Base-by-base conservation (phyloP, 768 basidiomycete species). In the Amylocystis lapponica region DNA sequence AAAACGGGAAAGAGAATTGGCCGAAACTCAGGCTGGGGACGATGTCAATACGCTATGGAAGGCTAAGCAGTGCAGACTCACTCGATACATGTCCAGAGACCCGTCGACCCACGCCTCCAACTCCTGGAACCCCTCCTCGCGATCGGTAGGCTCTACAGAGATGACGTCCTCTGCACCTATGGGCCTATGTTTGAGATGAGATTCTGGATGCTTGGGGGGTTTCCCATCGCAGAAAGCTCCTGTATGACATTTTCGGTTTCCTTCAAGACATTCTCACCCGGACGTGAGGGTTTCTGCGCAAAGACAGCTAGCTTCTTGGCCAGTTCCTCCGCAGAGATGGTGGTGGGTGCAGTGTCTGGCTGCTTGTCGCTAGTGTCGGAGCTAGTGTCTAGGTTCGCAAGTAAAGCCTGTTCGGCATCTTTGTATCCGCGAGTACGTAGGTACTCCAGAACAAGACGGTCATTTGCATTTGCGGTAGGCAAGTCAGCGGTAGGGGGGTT, bases 1-100 rank as follows among this genome's bases (percentile, higher is more conserved):
- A 97, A 98, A 49, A 99, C 87, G 3, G 96, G 96, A 58, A 93
- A 96, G 13, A 96, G 66, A 27, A 99, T 85, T 34, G 90, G 93
- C 34, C 87, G 76, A 54, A 99, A 86, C 64, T 99, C 94, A 42
- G 91, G 90, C 87, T 98, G 60, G n/a, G 4, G 16, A 5, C 8
- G 6, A 4, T 32, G 21, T 45, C 19, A 43, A 21, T 20, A 25
- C 19, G 17, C 16, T 21, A 13, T 35, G 44, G 8, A 27, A 17
- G 9, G 7, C n/a, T 27, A 8, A 11, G 29, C 16, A 36, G 49
- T 31, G 20, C 25, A 10, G 7, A 66, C 78, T 53, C 67, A 87
- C 89, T 61, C 85, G 70, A 62, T 92, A 92, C 86, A 92, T 92
- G 57, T 92, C 90, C 48, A 92, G 64, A 12, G 89, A 91, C 2